These are phyloP conservation scores for Geotrichum siamense DNA, from an alignment of 1,139 yeast genomes.

Conservation along the genomic window DNA sequence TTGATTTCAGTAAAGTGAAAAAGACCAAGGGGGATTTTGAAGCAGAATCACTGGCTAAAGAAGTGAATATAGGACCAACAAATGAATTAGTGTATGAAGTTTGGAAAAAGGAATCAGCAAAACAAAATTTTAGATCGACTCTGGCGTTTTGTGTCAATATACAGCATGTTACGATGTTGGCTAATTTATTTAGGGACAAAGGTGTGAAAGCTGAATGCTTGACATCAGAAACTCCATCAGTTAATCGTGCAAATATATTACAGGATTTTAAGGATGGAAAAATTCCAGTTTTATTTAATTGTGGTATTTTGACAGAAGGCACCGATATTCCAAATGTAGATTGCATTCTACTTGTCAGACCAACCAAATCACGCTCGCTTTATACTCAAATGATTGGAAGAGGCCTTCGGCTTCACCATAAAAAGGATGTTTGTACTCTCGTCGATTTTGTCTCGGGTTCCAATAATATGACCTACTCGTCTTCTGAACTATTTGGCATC, in stretches of 20 bases:
- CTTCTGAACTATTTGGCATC: slow-evolving; percentile 54
- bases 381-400: slow-evolving; percentile 88
- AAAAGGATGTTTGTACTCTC: slow-evolving; percentile 62
- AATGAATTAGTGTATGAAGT: slow-evolving; percentile 54
- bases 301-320: slow-evolving; percentile 90
- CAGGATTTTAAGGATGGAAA: slow-evolving; percentile 54
- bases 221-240: slow-evolving; percentile 54
- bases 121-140: slow-evolving; percentile 46
- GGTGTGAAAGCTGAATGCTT: slow-evolving; percentile 72
- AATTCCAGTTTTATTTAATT: slow-evolving; percentile 72
- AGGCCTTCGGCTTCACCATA: slow-evolving; percentile 60
- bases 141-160: slow-evolving; percentile 73
- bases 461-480: slow-evolving; percentile 51
- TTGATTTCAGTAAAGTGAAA: slow-evolving; percentile 35
- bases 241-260: slow-evolving; percentile 48
- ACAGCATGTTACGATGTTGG: slow-evolving; percentile 53
- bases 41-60: slow-evolving; percentile 44
- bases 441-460: slow-evolving; percentile 63
- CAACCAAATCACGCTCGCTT: slow-evolving; percentile 67
- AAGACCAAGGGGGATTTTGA: slow-evolving; percentile 48
- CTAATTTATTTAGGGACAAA: slow-evolving; percentile 46
- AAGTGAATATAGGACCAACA: slow-evolving; percentile 47
- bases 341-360: slow-evolving; percentile 69
- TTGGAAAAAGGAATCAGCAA: slow-evolving; percentile 41
- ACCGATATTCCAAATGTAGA: slow-evolving; percentile 92